phyloP scores from a whole-genome alignment of 148 eudicot genomes.

The Silene conica region DNA sequence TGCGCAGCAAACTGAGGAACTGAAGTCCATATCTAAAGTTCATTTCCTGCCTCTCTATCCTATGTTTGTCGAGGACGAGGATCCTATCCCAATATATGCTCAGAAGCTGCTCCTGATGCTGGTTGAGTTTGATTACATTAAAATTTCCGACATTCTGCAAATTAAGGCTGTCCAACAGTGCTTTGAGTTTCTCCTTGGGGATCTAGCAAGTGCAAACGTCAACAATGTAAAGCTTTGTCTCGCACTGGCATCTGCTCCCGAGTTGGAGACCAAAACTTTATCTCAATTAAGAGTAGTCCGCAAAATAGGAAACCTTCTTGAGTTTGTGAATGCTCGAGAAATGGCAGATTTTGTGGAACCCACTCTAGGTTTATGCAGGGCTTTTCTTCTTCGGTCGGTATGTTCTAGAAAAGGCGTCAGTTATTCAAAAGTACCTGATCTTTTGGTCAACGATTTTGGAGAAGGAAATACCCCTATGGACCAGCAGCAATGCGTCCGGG shows the following conservation, averaged over 20 bases:
- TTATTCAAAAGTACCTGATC: constrained; percentile 48
- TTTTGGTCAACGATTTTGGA: constrained; percentile 41
- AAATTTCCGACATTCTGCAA: constrained; percentile 70
- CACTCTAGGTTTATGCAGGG: constrained; percentile 68
- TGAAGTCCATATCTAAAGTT: constrained; percentile 58
- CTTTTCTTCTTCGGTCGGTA: constrained; percentile 67
- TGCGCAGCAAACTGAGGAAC: constrained; percentile 35
- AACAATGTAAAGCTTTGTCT: constrained; percentile 81
- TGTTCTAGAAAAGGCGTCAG: constrained; percentile 33
- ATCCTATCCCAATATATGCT: constrained; percentile 91
- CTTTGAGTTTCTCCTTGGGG: constrained; percentile 85
- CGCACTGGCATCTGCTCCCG: constrained; percentile 85
- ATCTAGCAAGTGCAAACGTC: constrained; percentile 72
- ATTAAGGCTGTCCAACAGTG: constrained; percentile 70
- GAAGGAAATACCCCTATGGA: constrained; percentile 35
- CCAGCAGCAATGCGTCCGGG: constrained; percentile 58
- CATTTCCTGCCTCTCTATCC: constrained; percentile 89
- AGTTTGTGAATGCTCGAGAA: constrained; percentile 67
- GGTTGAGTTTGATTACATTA: constrained; percentile 64
- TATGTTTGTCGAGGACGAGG: constrained; percentile 79
- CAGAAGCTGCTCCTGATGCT: constrained; percentile 96
- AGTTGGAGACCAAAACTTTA: constrained; percentile 66
- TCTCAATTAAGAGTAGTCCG: constrained; percentile 81
- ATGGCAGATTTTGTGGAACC: constrained; percentile 92
- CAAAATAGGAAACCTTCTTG: constrained; percentile 74